Evolutionary conservation across 2,329 filamentous ascomycete species (phyloP), one percentile per base, ranked within the genome.

Genomic region (Piedraia hortae): DNA sequence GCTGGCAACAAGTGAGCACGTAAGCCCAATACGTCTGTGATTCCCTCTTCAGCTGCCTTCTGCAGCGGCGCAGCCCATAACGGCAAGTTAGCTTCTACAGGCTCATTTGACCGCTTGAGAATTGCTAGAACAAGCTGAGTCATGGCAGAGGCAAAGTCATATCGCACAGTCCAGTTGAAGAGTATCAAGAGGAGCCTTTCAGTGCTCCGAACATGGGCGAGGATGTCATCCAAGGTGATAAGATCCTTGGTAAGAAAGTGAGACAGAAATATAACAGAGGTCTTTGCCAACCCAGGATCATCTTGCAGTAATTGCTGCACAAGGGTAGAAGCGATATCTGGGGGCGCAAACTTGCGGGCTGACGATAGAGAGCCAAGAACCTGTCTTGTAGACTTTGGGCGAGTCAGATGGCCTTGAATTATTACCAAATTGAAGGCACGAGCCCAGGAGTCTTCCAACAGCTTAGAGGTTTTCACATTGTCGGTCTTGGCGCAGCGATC

Each of bases 231-330:
- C 10, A 48, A 30, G 1, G 37, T 47, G 12, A 70, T 43, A 7
- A 66, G 49, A 2, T 50, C 46, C 38, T 71, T 75, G 21, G 52
- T 47, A 3, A 77, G 37, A 25, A 77, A 58, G 34, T 66, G 56
- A 21, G 70, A 63, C 16, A 31, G 18, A 9, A 23, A 25, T 11
- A 22, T 19, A 11, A 24, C 17, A 19, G 12, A 26, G 5, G 24
- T 21, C 21, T 26, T 25, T 2, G 14, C 14, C 8, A n/a, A n/a
- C n/a, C 21, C 12, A 16, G 20, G 10, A 19, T 23, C 21, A 12
- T 24, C 9, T 11, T 17, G 7, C 10, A 7, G 7, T 10, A 17
- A 17, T 7, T 7, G 7, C 16, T 7, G 7, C 7, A 17, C 10
- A 10, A 17, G 16, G 10, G 16, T 7, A 7, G 7, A 7, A 7